These are phyloP conservation scores for Glycine tomentella DNA, from an alignment of 306 rosid species.

Conservation along the genomic window DNA sequence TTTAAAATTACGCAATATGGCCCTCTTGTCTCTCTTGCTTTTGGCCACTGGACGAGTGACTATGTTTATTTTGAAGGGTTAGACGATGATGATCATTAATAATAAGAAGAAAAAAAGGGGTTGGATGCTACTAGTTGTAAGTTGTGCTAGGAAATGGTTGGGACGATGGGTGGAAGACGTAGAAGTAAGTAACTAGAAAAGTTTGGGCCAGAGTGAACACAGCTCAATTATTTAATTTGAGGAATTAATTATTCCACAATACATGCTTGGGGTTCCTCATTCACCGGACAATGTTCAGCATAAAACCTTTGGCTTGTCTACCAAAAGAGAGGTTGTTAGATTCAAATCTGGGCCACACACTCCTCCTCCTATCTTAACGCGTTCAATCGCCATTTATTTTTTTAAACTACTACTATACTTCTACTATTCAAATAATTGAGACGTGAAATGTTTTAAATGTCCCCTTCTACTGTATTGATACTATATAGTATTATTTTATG, in stretches of 20 bases:
- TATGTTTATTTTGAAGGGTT: background rate
- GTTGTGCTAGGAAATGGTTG: conserved; percentile 17
- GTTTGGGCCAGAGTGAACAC: conserved; percentile 35
- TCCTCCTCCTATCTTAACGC: conserved; percentile 27
- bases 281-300: conserved; percentile 51
- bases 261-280: conserved; percentile 55
- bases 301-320: conserved; percentile 53
- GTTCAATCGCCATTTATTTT: conserved; percentile 31
- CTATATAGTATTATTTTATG: background rate
- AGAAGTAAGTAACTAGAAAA: conserved; percentile 21
- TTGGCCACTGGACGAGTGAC: background rate
- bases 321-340: conserved; percentile 44
- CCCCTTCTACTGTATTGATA: conserved; percentile 16
- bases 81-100: background rate
- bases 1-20: background rate
- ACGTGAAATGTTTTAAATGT: conserved; percentile 33
- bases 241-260: conserved; percentile 44
- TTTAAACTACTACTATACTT: too few relatives aligned
- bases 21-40: conserved; percentile 19
- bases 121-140: background rate
- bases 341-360: conserved; percentile 50
- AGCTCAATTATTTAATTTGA: conserved; percentile 34
- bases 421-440: conserved; percentile 48
- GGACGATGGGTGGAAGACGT: background rate
- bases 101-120: background rate